A percentile compares a stretch with the other conserved stretches of the same genome.
These are phyloP conservation scores for Aspergillus carbonarius DNA, from an alignment of 2,329 filamentous ascomycete species.

Conservation along the genomic window DNA sequence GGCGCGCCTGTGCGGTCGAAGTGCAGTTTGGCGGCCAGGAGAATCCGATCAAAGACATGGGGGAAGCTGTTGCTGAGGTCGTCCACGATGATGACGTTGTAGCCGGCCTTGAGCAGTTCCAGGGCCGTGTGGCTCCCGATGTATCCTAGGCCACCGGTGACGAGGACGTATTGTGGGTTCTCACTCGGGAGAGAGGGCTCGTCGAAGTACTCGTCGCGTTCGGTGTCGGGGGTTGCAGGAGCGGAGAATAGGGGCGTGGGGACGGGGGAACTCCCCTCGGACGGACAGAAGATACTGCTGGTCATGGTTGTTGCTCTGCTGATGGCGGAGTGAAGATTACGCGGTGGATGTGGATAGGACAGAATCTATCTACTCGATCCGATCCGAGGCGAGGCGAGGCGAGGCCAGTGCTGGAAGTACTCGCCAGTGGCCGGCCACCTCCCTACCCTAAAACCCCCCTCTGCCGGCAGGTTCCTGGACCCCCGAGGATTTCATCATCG, in stretches of 20 bases:
- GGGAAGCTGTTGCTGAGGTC: constrained; percentile 38
- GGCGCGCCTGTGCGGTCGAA: constrained; percentile 21
- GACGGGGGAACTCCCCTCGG: constrained; percentile 6
- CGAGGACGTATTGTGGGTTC: constrained; percentile 39
- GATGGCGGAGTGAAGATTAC: constrained; percentile 1
- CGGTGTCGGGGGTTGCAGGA: constrained; percentile 11
- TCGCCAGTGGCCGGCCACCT: not conserved
- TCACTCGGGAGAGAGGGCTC: not conserved
- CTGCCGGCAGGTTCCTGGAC: not conserved
- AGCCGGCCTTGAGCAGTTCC: constrained; percentile 38
- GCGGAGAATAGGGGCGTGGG: constrained; percentile 7
- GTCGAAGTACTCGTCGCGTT: constrained; percentile 8
- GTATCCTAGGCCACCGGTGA: constrained; percentile 41
- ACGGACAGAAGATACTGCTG: not conserved
- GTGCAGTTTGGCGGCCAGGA: constrained; percentile 34
- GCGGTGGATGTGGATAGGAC: not conserved
- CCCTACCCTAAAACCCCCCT: not conserved
- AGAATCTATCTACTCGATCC: not conserved
- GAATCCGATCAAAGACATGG: constrained; percentile 32
- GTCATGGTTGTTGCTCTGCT: not conserved
- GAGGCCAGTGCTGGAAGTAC: not conserved
- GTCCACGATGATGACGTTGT: constrained; percentile 41
- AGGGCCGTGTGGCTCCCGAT: constrained; percentile 41
- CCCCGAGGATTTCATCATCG: not conserved
- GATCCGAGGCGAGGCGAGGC: not conserved